Evolutionary conservation across 495 filamentous ascomycete species (phyloP).

Genomic region (Penicillium argentinense): DNA sequence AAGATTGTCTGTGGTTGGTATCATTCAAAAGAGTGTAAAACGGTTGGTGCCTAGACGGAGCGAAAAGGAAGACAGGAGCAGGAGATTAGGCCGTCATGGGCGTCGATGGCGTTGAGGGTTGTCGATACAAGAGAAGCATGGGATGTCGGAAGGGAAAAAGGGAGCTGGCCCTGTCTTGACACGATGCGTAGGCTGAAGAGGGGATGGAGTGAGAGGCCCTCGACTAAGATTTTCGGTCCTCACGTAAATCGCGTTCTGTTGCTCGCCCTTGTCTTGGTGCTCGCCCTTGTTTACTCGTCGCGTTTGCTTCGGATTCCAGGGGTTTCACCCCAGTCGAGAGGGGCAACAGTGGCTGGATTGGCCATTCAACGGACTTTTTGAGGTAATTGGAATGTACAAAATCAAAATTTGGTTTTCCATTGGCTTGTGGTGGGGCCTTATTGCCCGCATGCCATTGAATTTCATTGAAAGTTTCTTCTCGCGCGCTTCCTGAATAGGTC

Average conservation of each 20-base stretch:
- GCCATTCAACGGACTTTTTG: neutral
- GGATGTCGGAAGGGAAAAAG: neutral
- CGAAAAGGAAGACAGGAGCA: constrained; percentile 26
- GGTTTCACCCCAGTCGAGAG: constrained; percentile 6
- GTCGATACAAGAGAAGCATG: constrained; percentile 10
- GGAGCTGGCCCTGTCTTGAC: neutral
- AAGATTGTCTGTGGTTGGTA: neutral
- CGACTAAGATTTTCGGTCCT: neutral
- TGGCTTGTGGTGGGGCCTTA: no score
- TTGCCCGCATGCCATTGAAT: no score
- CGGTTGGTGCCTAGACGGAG: neutral
- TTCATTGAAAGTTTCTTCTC: no score
- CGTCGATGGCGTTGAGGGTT: constrained; percentile 3
- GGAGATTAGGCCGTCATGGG: constrained; percentile 8
- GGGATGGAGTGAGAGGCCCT: neutral
- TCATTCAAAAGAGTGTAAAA: constrained; percentile 11
- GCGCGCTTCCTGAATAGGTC: no score
- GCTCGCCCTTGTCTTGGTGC: constrained; percentile 5
- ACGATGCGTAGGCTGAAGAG: neutral
- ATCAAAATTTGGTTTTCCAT: neutral
- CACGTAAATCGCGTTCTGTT: neutral
- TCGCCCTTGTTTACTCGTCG: constrained; percentile 3
- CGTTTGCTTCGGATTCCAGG: constrained; percentile 11
- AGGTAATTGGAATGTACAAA: constrained; percentile 7
- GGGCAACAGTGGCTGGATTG: neutral